phyloP scores from a whole-genome alignment of 1,284 basidiomycete species.

The Lignosus rhinocerotis region DNA sequence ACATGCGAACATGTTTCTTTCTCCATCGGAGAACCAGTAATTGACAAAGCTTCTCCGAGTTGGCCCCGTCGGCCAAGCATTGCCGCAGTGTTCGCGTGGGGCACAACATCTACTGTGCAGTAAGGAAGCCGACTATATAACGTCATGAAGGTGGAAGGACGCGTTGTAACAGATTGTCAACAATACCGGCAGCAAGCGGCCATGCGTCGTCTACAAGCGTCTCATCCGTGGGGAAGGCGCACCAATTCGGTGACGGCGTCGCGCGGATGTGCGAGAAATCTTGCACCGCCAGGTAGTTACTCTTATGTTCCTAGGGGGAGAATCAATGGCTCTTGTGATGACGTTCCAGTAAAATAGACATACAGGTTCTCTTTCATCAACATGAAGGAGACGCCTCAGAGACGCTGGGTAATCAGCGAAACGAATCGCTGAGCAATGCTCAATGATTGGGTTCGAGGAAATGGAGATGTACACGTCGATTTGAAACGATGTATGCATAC shows the following conservation, averaged over 20 bases:
- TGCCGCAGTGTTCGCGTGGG: no score
- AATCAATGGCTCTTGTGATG: not conserved
- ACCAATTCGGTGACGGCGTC: slow-evolving; percentile 78
- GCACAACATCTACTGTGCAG: no score
- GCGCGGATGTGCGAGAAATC: slow-evolving; percentile 81
- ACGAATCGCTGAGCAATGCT: slow-evolving; percentile 59
- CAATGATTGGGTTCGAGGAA: slow-evolving; percentile 73
- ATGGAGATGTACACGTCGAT: slow-evolving; percentile 66
- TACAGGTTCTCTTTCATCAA: not conserved
- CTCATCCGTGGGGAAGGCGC: slow-evolving; percentile 19
- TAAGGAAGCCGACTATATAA: no score
- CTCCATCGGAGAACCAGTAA: no score
- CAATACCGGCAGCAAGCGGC: slow-evolving; percentile 11
- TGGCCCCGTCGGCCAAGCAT: no score
- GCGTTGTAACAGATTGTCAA: slow-evolving; percentile 1
- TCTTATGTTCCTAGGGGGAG: slow-evolving; percentile 11
- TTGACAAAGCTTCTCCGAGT: no score
- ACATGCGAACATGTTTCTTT: no score
- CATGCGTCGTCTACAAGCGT: slow-evolving; percentile 19
- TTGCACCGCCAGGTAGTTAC: slow-evolving; percentile 51
- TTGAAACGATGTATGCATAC: slow-evolving; percentile 70
- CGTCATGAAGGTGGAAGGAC: slow-evolving; percentile 7
- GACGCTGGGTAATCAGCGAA: slow-evolving; percentile 60
- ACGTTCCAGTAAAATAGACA: not conserved
- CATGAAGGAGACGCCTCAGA: slow-evolving; percentile 17